Base-by-base conservation (phyloP, 1,139 yeast species). In the Magnusiomyces paraingens region DNA sequence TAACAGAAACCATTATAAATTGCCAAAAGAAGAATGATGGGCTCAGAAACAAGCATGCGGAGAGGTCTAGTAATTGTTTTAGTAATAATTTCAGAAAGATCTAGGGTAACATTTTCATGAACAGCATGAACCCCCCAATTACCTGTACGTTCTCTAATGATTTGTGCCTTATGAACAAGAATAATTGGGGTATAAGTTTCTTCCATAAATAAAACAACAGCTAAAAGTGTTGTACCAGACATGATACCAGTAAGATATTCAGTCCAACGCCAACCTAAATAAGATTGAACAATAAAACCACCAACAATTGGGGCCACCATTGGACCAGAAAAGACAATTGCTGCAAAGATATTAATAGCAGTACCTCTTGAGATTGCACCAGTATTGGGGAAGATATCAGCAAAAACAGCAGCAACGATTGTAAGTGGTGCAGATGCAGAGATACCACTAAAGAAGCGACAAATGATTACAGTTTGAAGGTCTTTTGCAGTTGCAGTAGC, bases 71-170 rank as follows among this genome's bases (percentile, higher is more conserved):
- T 65, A 47, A 88, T 68, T 62, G 84, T 86, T 64, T 84, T 85
- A 61, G 84, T 82, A 32, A 76, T 79, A 58, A 89, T 81, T 3
- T 26, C 35, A 21, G 12, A n/a, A 14, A 45, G 4, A 3, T 26
- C 17, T 10, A 26, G 72, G 53, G 77, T 76, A 54, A 83, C 78
- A 61, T 83, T 86, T 66, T 88, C 95, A 64, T 85, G 93, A 3
- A 94, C 84, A 22, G 96, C 95, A 64, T 81, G 82, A 54, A 88
- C 84, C 43, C 89, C 89, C 95, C 95, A 86, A 66, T 79, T 82
- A 12, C 72, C 73, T 1, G 74, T 72, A 60, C 78, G 71, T 64
- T 77, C 78, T 65, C 73, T 75, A 73, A 79, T 70, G 20, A 59
- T 63, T 58, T 69, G 73, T 14, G 83, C 83, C 62, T 77, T 77